phyloP scores from a whole-genome alignment of 2,329 filamentous ascomycete species.

The Stagonosporopsis chrysanthemi region DNA sequence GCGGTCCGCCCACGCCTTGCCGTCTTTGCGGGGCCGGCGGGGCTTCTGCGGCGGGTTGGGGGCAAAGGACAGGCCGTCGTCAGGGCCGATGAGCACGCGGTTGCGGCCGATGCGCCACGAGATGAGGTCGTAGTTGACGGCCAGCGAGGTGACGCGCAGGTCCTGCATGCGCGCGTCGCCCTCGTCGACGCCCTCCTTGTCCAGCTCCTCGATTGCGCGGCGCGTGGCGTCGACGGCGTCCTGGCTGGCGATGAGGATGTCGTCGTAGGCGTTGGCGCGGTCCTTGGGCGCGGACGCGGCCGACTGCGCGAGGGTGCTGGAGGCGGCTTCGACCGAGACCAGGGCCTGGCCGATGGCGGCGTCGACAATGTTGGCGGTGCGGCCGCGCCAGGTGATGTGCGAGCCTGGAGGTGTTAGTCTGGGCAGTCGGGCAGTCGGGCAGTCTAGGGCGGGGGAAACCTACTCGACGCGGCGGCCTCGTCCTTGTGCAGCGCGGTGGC shows the following conservation, averaged over 20 bases:
- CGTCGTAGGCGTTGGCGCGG: conserved; percentile 86
- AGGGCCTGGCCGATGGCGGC: conserved; percentile 88
- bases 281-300: conserved; percentile 64
- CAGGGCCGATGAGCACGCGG: conserved; percentile 81
- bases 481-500: conserved; percentile 57
- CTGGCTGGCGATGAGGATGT: conserved; percentile 86
- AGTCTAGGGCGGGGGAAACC: conserved; percentile 34
- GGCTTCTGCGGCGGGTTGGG: conserved; percentile 63
- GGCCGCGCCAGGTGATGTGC: conserved; percentile 83
- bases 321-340: conserved; percentile 68
- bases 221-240: conserved; percentile 95
- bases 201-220: conserved; percentile 88
- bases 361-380: conserved; percentile 89
- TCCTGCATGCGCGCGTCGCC: conserved; percentile 89
- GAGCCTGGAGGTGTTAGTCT: conserved; percentile 48
- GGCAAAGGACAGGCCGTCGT: conserved; percentile 73
- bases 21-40: conserved; percentile 58
- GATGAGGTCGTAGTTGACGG: conserved; percentile 92
- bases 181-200: conserved; percentile 81
- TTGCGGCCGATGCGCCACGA: conserved; percentile 96
- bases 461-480: conserved; percentile 58
- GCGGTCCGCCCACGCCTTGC: conserved; percentile 56
- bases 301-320: conserved; percentile 57
- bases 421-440: too few species aligned
- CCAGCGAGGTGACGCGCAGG: conserved; percentile 88